Base-by-base conservation (phyloP, 768 basidiomycete genomes). In the Hemileccinum rubropunctum region DNA sequence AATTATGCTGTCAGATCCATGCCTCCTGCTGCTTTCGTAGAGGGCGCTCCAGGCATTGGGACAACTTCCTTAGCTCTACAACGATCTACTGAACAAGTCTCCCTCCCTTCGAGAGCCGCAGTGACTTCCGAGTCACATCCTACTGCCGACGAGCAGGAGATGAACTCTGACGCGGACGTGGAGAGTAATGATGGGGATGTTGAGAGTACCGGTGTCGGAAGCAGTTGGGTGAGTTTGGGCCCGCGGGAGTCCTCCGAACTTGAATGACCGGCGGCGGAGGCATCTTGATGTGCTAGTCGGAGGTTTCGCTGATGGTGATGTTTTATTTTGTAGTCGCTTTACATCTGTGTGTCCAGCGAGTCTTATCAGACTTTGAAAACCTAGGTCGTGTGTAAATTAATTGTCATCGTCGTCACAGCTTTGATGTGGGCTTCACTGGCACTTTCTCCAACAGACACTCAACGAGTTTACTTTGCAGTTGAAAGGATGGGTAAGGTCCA, bases 221-320 rank as follows among this genome's bases (percentile, higher is more conserved):
- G 80, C 42, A 88, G 86, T 54, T 91, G 88, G 88, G 71, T 91
- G 45, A 88, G 81, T 62, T 68, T 90, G 61, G 62, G 61, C 34
- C 48, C 62, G 9, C 63, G 51, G 34, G 59, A 51, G 45, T 41
- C 58, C 17, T 44, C 62, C 20, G 52, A n/a, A n/a, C n/a, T n/a
- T n/a, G n/a, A 58, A 38, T 67, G 45, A 63, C 13, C 15, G 14
- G 20, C 23, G 28, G 23, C 28, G 43, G 42, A 32, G 28, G 17
- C 32, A 18, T 21, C 28, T 47, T 30, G 15, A 42, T 37, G 38
- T 32, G 18, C 20, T 6, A 12, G 32, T 23, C 23, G 23, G 23
- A 23, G 3, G 6, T 23, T 23, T 23, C 23, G 23, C 23, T 23
- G 23, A 23, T 23, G 23, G 23, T 23, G n/a, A n/a, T n/a, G 23